Base-by-base conservation (phyloP, 2,329 filamentous ascomycete species). In the Diaporthe citrichinensis region DNA sequence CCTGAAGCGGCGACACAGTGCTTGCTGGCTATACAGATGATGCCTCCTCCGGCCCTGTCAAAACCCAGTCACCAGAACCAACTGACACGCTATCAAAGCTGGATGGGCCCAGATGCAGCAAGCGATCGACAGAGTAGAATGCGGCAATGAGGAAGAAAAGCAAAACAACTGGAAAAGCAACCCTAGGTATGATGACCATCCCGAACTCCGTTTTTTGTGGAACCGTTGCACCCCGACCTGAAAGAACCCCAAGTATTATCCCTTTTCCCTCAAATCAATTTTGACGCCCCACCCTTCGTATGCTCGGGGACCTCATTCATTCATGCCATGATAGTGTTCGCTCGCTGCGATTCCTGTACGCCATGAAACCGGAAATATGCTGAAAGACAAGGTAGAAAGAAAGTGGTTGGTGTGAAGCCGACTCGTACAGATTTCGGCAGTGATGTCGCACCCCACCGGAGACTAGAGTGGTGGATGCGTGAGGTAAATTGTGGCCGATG, bases 241-340 rank as follows among this genome's bases (percentile, higher is more conserved):
- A 51, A 46, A 72, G n/a, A 62, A 58, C 72, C 25, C 57, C 15
- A 17, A 75, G 25, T 57, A 65, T 49, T 68, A 59, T 74, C 57
- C 34, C 58, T 51, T 77, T 75, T 75, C 67, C 67, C 49, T 53
- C 12, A 53, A 69, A 67, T 59, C 49, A 39, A 71, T 67, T 59
- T 51, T 51, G 59, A 57, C 44, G 69, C 77, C 72, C 75, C 65
- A 28, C 23, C 61, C 74, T 12, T 75, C 78, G 77, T 79, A 73
- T 79, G 74, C 78, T 71, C 75, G 46, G 65, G 74, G 75, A 76
- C 77, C 25, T 76, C 73, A 49, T 25, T 76, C 69, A 61, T 59
- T 71, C 65, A 75, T 72, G 68, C 73, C 62, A 25, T 51, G 51
- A 62, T 41, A 75, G 39, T 10, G 57, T 58, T 71, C 75, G 71